Conservation (phyloP, 1,139 yeast genomes). For the Tardiomyces depauwii region DNA sequence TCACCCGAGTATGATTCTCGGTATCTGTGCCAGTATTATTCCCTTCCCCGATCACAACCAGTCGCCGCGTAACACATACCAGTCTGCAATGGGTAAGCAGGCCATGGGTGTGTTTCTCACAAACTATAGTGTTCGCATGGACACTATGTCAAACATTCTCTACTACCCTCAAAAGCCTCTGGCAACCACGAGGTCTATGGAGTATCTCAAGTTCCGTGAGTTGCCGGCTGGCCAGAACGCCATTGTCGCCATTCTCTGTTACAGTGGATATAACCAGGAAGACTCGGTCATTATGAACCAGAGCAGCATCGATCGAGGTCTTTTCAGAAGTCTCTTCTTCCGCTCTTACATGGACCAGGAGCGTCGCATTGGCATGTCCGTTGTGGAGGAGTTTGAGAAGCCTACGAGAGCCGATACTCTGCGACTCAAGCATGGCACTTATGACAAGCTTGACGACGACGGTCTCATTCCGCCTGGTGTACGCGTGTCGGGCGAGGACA, state of each 20-base stretch:
- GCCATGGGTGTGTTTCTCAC: constrained; percentile 99
- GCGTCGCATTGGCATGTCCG: constrained; percentile 96
- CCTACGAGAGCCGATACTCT: constrained; percentile 92
- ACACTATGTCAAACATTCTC: constrained; percentile 95
- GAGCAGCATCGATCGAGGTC: constrained; percentile 91
- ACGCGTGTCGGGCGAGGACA: constrained; percentile 97
- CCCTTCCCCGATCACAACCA: constrained; percentile 99
- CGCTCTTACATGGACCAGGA: constrained; percentile 98
- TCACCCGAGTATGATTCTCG: constrained; percentile 97
- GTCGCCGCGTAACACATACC: constrained; percentile 98
- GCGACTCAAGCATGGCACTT: constrained; percentile 94
- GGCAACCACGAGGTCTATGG: constrained; percentile 99
- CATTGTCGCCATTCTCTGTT: constrained; percentile 94
- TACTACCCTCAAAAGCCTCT: constrained; percentile 98
- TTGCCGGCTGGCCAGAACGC: constrained; percentile 99
- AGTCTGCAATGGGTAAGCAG: constrained; percentile 99
- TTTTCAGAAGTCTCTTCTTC: constrained; percentile 90
- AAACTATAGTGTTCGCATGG: constrained; percentile 95
- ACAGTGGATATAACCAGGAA: constrained; percentile 98
- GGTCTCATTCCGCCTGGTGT: constrained; percentile 98
- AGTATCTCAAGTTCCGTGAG: constrained; percentile 91
- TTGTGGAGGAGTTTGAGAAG: constrained; percentile 90
- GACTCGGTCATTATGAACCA: constrained; percentile 99
- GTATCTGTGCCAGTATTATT: constrained; percentile 96
- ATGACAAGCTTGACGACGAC: constrained; percentile 95